These are phyloP conservation scores for Plantago major DNA, from an alignment of 257 asterid species.

Conservation along the genomic window DNA sequence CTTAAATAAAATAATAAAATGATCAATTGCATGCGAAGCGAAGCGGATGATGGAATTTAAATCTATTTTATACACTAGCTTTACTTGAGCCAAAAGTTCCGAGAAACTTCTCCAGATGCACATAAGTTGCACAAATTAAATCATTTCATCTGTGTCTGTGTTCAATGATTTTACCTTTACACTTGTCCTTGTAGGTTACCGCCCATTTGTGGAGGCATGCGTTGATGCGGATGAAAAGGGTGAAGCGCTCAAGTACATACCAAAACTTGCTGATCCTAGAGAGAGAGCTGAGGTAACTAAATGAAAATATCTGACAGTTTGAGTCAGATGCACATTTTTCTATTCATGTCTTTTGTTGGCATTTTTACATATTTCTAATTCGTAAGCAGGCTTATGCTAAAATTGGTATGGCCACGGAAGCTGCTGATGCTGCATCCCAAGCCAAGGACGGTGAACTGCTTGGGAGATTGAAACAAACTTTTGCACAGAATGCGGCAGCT, in stretches of 20 bases:
- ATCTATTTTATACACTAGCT: no score
- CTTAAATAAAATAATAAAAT: no score
- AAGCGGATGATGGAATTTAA: no score
- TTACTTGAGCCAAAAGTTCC: no score
- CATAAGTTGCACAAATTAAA: not conserved
- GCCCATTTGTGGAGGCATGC: constrained; percentile 98
- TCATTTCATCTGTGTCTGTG: not conserved
- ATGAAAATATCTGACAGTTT: no score
- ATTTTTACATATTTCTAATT: not conserved
- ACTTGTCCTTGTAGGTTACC: constrained; percentile 55
- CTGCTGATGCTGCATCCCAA: constrained; percentile 90
- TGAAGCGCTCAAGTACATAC: constrained; percentile 87
- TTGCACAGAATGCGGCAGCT: constrained; percentile 72
- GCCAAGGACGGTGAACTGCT: constrained; percentile 87
- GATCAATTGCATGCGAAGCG: no score
- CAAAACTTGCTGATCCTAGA: constrained; percentile 74
- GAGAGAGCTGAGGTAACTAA: constrained; percentile 83
- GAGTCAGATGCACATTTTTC: no score
- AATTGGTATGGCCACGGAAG: constrained; percentile 96
- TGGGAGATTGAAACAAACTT: constrained; percentile 58
- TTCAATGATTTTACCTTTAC: constrained; percentile 1
- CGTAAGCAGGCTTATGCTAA: constrained; percentile 72
- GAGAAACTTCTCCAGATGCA: no score
- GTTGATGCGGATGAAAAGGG: constrained; percentile 78
- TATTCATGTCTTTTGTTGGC: not conserved